Percentiles rank a stretch among this genome's conserved stretches.
phyloP scores from a whole-genome alignment of 139 green algal species.

The Auxenochlorella pyrenoidosa region DNA sequence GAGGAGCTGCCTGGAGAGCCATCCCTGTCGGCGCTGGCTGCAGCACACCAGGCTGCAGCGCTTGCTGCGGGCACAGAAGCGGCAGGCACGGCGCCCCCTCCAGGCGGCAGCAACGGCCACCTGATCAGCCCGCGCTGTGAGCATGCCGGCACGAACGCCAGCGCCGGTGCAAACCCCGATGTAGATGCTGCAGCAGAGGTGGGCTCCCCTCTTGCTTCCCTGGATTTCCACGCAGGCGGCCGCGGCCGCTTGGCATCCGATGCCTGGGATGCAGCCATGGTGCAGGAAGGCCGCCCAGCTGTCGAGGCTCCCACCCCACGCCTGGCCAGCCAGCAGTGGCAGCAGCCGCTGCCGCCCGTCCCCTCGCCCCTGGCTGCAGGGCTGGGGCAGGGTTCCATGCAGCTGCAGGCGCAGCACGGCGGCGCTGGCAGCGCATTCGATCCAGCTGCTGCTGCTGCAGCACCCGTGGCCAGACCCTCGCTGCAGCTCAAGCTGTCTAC shows the following conservation, averaged over 20 bases:
- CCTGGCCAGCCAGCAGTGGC: not conserved
- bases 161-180: not conserved
- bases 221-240: not conserved
- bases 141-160: not conserved
- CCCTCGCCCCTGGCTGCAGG: not conserved
- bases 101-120: not conserved
- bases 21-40: not conserved
- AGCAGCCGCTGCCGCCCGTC: not conserved
- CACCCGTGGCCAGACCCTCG: not conserved
- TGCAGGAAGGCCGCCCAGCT: not conserved
- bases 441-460: not conserved
- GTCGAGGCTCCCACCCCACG: not conserved
- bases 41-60: not conserved
- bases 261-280: conserved; percentile 14
- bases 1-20: conserved; percentile 7
- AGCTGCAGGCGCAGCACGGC: not conserved
- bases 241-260: not conserved
- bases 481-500: conserved; percentile 20
- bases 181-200: not conserved
- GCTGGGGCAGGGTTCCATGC: not conserved
- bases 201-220: not conserved
- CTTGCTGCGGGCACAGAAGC: not conserved
- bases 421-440: not conserved
- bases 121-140: not conserved
- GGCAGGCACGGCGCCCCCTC: not conserved